A percentile compares a stretch with the other conserved stretches of the same genome.
These are phyloP conservation scores for Intubia oerlemansii DNA, from an alignment of 2,329 filamentous ascomycete species.

Conservation along the genomic window DNA sequence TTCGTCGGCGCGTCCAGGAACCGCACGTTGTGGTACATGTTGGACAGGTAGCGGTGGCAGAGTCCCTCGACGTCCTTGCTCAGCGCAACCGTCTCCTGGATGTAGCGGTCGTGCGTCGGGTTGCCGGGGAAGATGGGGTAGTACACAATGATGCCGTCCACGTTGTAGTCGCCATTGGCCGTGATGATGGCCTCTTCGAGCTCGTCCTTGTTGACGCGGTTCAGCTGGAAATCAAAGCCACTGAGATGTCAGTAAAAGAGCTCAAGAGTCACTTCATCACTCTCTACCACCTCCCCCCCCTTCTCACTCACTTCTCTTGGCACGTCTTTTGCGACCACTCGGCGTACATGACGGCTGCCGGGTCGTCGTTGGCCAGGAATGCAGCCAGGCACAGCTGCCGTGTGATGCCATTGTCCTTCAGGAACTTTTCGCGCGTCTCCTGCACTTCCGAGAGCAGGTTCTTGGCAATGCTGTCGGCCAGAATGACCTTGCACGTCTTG, in stretches of 20 bases:
- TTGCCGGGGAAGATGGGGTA: conserved; percentile 81
- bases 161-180: conserved; percentile 55
- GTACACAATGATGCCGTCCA: conserved; percentile 93
- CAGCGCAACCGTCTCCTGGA: conserved; percentile 82
- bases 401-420: conserved; percentile 23
- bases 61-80: conserved; percentile 91
- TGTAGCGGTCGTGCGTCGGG: conserved; percentile 74
- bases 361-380: conserved; percentile 81
- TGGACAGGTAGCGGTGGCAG: conserved; percentile 84
- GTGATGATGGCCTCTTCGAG: conserved; percentile 75
- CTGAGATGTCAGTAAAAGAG: conserved; percentile 19
- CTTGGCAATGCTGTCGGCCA: conserved; percentile 75
- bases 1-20: conserved; percentile 67
- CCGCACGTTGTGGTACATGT: conserved; percentile 98
- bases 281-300: no score
- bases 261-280: not conserved
- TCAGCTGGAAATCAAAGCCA: conserved; percentile 77
- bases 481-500: conserved; percentile 78
- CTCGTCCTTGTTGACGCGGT: conserved; percentile 62
- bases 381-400: conserved; percentile 59
- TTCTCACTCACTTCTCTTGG: conserved; percentile 83
- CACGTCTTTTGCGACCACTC: conserved; percentile 96
- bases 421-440: conserved; percentile 49
- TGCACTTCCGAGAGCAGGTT: conserved; percentile 57
- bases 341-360: conserved; percentile 79